Conservation (phyloP, 2,329 filamentous ascomycete genomes). For the Tolypocladium nubicola region DNA sequence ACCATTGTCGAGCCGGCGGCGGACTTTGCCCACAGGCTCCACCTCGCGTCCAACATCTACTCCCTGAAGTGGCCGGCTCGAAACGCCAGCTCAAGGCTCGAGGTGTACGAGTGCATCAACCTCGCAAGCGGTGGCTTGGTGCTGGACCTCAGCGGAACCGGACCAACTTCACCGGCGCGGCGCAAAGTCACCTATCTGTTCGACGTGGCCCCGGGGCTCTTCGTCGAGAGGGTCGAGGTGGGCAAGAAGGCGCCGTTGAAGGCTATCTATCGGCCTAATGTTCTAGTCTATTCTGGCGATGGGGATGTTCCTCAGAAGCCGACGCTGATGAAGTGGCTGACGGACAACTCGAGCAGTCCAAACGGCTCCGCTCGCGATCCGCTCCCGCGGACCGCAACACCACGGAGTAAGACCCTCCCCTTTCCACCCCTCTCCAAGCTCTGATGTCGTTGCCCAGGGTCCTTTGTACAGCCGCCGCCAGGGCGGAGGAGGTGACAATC, state of each 20-base stretch:
- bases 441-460: constrained; percentile 16
- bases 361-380: constrained; percentile 6
- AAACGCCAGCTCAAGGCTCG: constrained; percentile 21
- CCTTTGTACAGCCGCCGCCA: constrained; percentile 1
- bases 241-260: constrained; percentile 20
- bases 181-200: constrained; percentile 23
- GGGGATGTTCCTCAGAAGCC: constrained; percentile 15
- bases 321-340: constrained; percentile 23
- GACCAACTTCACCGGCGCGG: constrained; percentile 15
- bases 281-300: constrained; percentile 19
- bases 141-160: constrained; percentile 18
- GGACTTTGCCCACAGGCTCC: constrained; percentile 24
- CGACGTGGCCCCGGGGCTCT: constrained; percentile 24
- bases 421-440: constrained; percentile 11
- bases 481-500: not conserved
- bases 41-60: constrained; percentile 21
- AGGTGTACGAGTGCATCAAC: constrained; percentile 26
- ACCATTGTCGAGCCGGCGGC: constrained; percentile 23
- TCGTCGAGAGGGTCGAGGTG: constrained; percentile 23
- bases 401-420: constrained; percentile 17
- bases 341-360: constrained; percentile 14
- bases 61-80: constrained; percentile 27
- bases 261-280: constrained; percentile 22
- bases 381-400: constrained; percentile 8
- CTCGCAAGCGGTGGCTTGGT: constrained; percentile 18